Conservation (phyloP, 192 early-diverging fungal genomes). For the Umbelopsis ramanniana region DNA sequence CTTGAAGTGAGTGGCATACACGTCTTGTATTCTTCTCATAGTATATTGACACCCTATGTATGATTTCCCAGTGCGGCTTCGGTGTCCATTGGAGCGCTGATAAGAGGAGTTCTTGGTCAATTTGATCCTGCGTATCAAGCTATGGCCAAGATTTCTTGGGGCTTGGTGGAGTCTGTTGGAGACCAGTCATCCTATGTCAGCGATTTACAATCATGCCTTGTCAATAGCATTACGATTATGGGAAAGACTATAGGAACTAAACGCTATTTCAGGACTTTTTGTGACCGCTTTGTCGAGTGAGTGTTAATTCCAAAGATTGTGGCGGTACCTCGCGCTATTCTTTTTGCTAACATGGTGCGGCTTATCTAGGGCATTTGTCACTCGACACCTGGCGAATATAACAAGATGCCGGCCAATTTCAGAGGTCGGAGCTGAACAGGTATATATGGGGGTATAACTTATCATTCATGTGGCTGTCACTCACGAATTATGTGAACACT, state of each 20-base stretch:
- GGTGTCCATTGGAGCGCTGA: conserved; percentile 67
- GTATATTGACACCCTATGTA: not conserved
- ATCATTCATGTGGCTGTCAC: not conserved
- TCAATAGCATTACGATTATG: conserved; percentile 57
- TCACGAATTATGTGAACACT: not conserved
- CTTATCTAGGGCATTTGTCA: conserved; percentile 65
- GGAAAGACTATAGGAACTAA: conserved; percentile 66
- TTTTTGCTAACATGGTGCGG: conserved; percentile 1
- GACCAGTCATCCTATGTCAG: conserved; percentile 93
- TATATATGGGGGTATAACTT: conserved; percentile 25
- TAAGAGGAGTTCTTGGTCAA: conserved; percentile 65
- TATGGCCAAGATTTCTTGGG: conserved; percentile 85
- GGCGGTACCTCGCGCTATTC: not conserved
- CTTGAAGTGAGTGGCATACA: conserved; percentile 57
- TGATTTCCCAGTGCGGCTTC: conserved; percentile 56
- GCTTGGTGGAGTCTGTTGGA: conserved; percentile 81
- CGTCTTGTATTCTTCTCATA: conserved; percentile 21
- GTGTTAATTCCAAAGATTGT: conserved; percentile 27
- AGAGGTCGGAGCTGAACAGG: conserved; percentile 95
- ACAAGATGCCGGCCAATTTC: conserved; percentile 80
- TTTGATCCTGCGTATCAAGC: conserved; percentile 71
- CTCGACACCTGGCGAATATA: conserved; percentile 71
- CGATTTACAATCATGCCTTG: conserved; percentile 63
- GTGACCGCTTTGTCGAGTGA: conserved; percentile 92
- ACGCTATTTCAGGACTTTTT: conserved; percentile 86